Percentiles rank a stretch among this genome's conserved stretches.
These are phyloP conservation scores for Mycena amicta DNA, from an alignment of 768 basidiomycete genomes.

Conservation along the genomic window DNA sequence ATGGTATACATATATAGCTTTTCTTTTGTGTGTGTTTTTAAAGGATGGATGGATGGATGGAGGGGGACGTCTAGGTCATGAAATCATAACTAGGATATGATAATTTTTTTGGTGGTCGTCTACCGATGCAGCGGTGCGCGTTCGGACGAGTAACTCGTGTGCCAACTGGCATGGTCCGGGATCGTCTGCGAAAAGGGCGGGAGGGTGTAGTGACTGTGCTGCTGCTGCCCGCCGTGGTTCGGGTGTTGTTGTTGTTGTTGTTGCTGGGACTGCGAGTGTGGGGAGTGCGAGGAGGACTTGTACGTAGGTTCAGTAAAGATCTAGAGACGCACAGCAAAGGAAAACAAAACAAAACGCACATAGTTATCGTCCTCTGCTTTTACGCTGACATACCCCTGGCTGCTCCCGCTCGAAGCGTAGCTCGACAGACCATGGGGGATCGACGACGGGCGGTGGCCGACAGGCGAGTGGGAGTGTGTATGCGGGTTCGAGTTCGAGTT, in stretches of 20 bases:
- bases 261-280: no score
- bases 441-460: slow-evolving; percentile 47
- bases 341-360: no score
- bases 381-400: slow-evolving; percentile 48
- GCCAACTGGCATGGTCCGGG: slow-evolving; percentile 52
- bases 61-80: slow-evolving; percentile 20
- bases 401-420: neutral
- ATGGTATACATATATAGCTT: neutral
- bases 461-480: slow-evolving; percentile 51
- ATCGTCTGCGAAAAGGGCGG: slow-evolving; percentile 50
- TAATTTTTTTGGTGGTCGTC: slow-evolving; percentile 26
- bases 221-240: slow-evolving; percentile 7
- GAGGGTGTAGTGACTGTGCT: slow-evolving; percentile 48
- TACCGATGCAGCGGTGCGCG: slow-evolving; percentile 64
- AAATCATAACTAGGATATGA: slow-evolving; percentile 14
- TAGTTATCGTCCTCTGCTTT: slow-evolving; percentile 73
- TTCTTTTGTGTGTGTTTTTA: neutral
- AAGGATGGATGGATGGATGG: neutral
- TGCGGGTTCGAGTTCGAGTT: slow-evolving; percentile 28
- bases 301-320: slow-evolving; percentile 6
- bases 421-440: neutral
- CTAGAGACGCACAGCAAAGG: slow-evolving; percentile 5
- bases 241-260: no score
- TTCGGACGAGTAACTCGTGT: slow-evolving; percentile 61
- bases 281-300: slow-evolving; percentile 13